Base-by-base conservation (phyloP, 768 basidiomycete genomes). In the Leccinum aurantiacum region DNA sequence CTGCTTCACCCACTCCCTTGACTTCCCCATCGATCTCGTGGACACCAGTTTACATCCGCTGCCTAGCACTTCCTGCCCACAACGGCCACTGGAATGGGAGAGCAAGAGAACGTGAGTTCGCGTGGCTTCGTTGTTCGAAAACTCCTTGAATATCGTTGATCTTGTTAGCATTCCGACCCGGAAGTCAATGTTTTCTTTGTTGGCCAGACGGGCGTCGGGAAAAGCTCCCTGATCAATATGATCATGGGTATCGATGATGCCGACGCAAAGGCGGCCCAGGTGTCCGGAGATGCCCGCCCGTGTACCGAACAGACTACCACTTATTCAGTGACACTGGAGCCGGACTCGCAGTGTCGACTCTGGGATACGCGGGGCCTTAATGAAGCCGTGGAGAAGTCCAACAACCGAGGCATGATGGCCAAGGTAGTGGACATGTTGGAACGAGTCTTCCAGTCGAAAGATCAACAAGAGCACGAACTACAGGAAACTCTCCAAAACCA, bases 351-450 rank as follows among this genome's bases (percentile, higher is more conserved):
- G 38, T 70, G 57, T 29, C 33, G 33, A 15, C 70, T 70, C 17
- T 70, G 69, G 69, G 69, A 70, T 50, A 70, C 68, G 19, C 70
- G 65, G 1, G 69, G 69, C 44, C 65, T 70, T 19, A 58, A 67
- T 19, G 69, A 70, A 62, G 68, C 63, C 0, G 63, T 48, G 17
- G 67, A 60, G 15, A 25, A 25, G 25, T 37, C 22, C 13, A 52
- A 53, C 47, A 48, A 48, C 41, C 62, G 60, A 10, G 5, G 41
- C 35, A 47, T 65, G 44, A 49, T 57, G 49, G 41, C 57, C 35
- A 67, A 49, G 47, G 22, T 64, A 17, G 9, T 62, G 38, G 53
- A 58, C 35, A 44, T 44, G 9, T n/a, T 44, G n/a, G 41, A 44
- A 44, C 57, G 35, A 52, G 49, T 70, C 19, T 68, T 61, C 56